Conservation (phyloP, 805 yeast genomes). For the Lipomyces orientalis region DNA sequence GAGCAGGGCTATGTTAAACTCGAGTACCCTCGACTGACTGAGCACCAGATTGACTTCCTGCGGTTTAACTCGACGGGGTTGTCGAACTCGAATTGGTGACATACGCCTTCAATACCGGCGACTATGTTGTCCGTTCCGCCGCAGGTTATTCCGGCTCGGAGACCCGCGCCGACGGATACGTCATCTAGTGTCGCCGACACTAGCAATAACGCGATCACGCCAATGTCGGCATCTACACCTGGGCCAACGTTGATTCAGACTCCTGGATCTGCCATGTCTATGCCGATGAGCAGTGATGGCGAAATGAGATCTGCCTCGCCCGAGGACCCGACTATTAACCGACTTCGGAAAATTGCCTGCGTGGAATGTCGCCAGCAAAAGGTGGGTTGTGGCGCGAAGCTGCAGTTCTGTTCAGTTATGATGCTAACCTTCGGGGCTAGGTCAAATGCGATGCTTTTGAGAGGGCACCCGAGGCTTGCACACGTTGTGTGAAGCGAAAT, state of each 20-base stretch:
- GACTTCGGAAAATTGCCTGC: conserved; percentile 67
- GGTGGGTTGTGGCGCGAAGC: conserved; percentile 38
- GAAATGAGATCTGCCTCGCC: conserved; percentile 28
- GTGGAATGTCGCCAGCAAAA: conserved; percentile 97
- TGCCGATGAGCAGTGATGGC: conserved; percentile 20
- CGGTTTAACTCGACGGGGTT: neutral
- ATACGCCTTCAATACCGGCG: neutral
- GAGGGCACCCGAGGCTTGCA: conserved; percentile 76
- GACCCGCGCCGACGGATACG: neutral
- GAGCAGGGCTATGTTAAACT: neutral
- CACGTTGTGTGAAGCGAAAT: conserved; percentile 76
- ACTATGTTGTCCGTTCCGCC: neutral
- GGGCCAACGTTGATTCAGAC: neutral
- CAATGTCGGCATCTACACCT: neutral
- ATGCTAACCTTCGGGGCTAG: conserved; percentile 25
- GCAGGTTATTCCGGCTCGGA: neutral
- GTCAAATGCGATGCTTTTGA: conserved; percentile 86
- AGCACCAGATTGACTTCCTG: no score
- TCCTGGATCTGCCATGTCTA: neutral
- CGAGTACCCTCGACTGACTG: no score
- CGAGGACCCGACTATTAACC: conserved; percentile 21
- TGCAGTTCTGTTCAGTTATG: neutral
- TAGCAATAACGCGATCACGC: neutral
- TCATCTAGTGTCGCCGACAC: neutral
- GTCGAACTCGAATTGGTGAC: neutral